A percentile compares a stretch with the other conserved stretches of the same genome.
phyloP scores from a whole-genome alignment of 495 filamentous ascomycete species.

The Penicillium pancosmium region DNA sequence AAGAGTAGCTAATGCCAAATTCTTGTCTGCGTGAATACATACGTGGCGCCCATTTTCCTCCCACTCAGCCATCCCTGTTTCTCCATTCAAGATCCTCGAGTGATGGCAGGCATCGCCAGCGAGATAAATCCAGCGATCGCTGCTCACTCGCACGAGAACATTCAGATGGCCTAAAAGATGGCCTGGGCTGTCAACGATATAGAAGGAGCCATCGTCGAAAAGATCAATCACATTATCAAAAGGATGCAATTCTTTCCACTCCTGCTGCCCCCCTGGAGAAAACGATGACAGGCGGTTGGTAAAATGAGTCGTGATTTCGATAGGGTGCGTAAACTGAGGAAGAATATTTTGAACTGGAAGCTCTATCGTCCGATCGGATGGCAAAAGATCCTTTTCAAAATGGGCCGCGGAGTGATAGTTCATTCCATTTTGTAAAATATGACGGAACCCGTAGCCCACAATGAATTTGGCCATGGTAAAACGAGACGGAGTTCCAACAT shows the following conservation, averaged over 20 bases:
- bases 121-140: slow-evolving; percentile 37
- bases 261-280: too few species aligned
- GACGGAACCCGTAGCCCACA: not conserved
- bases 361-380: not conserved
- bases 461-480: slow-evolving; percentile 28
- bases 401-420: not conserved
- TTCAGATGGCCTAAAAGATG: slow-evolving; percentile 51
- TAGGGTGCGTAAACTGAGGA: too few species aligned
- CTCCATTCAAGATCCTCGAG: slow-evolving; percentile 37
- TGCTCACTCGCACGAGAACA: slow-evolving; percentile 31
- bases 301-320: too few species aligned
- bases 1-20: slow-evolving; percentile 11
- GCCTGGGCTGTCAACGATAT: slow-evolving; percentile 46
- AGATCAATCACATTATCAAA: slow-evolving; percentile 24
- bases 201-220: slow-evolving; percentile 40
- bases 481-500: slow-evolving; percentile 39
- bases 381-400: not conserved
- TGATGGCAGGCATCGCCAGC: slow-evolving; percentile 52
- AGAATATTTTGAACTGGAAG: not conserved
- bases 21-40: slow-evolving; percentile 38
- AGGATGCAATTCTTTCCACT: too few species aligned
- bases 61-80: slow-evolving; percentile 44
- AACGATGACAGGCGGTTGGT: too few species aligned
- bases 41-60: slow-evolving; percentile 36
- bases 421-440: not conserved